phyloP scores from a whole-genome alignment of 2,329 filamentous ascomycete genomes.

The Alternaria viburni region DNA sequence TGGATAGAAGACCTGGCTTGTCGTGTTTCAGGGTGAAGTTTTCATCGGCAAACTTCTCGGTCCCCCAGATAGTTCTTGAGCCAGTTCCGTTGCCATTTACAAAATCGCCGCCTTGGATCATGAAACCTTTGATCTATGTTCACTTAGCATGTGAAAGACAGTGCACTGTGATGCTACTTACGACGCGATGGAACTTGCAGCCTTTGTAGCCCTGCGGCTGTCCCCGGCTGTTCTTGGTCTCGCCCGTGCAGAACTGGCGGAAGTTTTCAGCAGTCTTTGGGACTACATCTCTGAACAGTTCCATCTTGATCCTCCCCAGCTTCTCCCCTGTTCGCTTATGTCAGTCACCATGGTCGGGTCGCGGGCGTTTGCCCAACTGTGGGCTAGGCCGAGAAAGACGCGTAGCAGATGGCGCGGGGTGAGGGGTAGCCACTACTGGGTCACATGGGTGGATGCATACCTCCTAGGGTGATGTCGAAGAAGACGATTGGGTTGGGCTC shows the following conservation, averaged over 20 bases:
- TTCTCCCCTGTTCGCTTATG: constrained; percentile 40
- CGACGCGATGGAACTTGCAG: constrained; percentile 91
- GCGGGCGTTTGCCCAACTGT: constrained; percentile 3
- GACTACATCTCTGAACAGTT: constrained; percentile 84
- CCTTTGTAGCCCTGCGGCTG: constrained; percentile 92
- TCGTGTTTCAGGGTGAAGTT: constrained; percentile 85
- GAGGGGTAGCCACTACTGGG: constrained; percentile 10
- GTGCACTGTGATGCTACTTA: constrained; percentile 54
- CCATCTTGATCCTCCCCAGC: constrained; percentile 47
- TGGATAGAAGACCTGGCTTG: constrained; percentile 79
- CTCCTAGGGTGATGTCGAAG: constrained; percentile 81
- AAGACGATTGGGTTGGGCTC: constrained; percentile 64
- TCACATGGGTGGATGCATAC: constrained; percentile 54
- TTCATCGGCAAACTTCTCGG: constrained; percentile 85
- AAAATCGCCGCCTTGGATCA: constrained; percentile 98
- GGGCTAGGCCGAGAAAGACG: constrained; percentile 17
- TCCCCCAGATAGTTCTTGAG: constrained; percentile 85
- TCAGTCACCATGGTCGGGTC: constrained; percentile 22
- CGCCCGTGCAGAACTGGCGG: constrained; percentile 94
- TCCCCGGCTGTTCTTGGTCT: constrained; percentile 78
- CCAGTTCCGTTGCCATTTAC: constrained; percentile 92
- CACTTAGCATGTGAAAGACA: constrained; percentile 8
- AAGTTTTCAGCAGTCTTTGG: constrained; percentile 96
- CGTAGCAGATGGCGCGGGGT: constrained; percentile 18
- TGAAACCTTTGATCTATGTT: constrained; percentile 86